These are phyloP conservation scores for Akanthomyces muscarius DNA, from an alignment of 2,329 filamentous ascomycete species.

Conservation along the genomic window DNA sequence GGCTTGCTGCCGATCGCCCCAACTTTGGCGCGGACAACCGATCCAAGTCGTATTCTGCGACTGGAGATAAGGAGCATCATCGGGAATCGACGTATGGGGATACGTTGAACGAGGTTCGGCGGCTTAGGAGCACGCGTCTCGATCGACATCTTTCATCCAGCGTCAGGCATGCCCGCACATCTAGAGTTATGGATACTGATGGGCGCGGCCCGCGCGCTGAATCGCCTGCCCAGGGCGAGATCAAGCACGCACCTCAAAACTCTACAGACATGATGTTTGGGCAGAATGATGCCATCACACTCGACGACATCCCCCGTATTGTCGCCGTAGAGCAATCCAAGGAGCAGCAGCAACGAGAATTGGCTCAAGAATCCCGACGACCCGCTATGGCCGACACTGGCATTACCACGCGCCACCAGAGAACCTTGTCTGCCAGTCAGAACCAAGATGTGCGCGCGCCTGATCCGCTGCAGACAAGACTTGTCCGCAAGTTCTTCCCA, in stretches of 20 bases:
- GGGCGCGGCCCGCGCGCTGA: conserved; percentile 66
- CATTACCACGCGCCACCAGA: conserved; percentile 64
- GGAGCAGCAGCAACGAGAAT: conserved; percentile 59
- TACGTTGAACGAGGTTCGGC: conserved; percentile 90
- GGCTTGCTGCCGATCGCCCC: conserved; percentile 40
- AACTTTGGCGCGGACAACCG: conserved; percentile 60
- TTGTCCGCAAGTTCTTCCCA: conserved; percentile 83
- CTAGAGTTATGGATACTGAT: conserved; percentile 74
- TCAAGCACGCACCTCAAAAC: conserved; percentile 36
- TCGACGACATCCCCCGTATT: conserved; percentile 95
- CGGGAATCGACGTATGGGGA: conserved; percentile 84
- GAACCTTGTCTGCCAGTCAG: conserved; percentile 53
- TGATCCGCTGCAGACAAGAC: conserved; percentile 52
- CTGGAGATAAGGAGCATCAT: conserved; percentile 49
- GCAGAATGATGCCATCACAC: conserved; percentile 82
- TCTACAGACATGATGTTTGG: conserved; percentile 81
- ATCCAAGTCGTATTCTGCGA: conserved; percentile 69
- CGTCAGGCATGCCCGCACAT: conserved; percentile 83
- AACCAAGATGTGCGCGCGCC: conserved; percentile 48
- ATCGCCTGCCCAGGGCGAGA: conserved; percentile 61
- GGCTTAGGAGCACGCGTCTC: conserved; percentile 85
- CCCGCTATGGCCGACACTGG: conserved; percentile 41
- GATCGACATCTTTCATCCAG: conserved; percentile 93
- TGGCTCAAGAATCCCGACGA: conserved; percentile 61
- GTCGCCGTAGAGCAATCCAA: conserved; percentile 93